Percentiles rank a stretch among this genome's conserved stretches.
These are phyloP conservation scores for Dictyostelium brefeldianum DNA, from an alignment of 78 protist species.

Conservation along the genomic window DNA sequence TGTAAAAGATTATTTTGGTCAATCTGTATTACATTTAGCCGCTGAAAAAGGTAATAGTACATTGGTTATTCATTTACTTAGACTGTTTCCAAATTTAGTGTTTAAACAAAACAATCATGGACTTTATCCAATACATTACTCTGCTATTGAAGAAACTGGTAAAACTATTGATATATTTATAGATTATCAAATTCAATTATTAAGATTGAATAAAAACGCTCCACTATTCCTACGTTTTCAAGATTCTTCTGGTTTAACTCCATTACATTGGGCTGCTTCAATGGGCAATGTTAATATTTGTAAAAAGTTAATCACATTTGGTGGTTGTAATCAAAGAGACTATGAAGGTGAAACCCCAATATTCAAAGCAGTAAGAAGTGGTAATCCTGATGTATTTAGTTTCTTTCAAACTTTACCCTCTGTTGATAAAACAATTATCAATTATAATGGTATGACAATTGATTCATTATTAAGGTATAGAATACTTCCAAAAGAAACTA, in stretches of 20 bases:
- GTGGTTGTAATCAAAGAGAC: not conserved
- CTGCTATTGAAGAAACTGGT: not conserved
- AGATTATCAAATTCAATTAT: not conserved
- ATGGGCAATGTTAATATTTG: not conserved
- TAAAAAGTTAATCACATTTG: not conserved
- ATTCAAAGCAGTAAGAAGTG: not conserved
- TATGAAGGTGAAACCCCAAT: conserved; percentile 18
- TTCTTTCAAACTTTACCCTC: not conserved
- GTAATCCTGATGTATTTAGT: not conserved
- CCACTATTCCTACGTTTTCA: not conserved
- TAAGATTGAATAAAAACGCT: not conserved
- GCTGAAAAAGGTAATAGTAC: not conserved
- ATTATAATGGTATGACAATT: not conserved
- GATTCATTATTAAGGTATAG: not conserved
- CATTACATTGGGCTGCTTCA: not conserved
- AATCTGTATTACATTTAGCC: not conserved
- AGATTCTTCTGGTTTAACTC: not conserved
- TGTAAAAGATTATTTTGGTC: not conserved
- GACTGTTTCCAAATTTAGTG: not conserved
- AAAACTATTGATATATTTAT: not conserved
- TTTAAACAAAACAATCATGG: not conserved
- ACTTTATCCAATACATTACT: not conserved
- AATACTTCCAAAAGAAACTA: not conserved
- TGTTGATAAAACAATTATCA: not conserved
- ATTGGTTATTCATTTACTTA: not conserved